Evolutionary conservation across 768 basidiomycete genomes (phyloP).

Genomic region (Sistotremastrum suecicum): DNA sequence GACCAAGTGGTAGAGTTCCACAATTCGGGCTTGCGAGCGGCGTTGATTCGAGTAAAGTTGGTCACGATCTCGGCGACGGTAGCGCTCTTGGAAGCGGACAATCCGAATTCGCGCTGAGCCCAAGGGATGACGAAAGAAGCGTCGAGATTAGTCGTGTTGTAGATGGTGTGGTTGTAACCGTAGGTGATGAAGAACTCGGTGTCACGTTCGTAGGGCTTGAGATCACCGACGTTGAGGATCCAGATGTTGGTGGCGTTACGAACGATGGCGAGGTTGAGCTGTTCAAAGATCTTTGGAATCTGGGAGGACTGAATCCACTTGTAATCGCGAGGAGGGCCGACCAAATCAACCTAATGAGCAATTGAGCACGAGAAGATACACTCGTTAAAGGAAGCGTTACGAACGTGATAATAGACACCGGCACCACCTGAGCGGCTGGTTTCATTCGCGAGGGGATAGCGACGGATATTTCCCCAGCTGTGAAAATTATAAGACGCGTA

Average conservation of each 20-base stretch:
- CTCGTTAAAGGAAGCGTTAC: conserved; percentile 8
- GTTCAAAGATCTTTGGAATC: conserved; percentile 47
- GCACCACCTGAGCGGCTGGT: conserved; percentile 52
- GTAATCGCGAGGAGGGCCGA: conserved; percentile 52
- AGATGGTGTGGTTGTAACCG: conserved; percentile 45
- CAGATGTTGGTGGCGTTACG: conserved; percentile 46
- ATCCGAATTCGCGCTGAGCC: conserved; percentile 52
- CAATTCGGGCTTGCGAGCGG: conserved; percentile 53
- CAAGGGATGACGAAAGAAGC: conserved; percentile 34
- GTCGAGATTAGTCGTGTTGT: conserved; percentile 38
- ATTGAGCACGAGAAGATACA: conserved; percentile 17
- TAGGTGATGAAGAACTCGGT: conserved; percentile 54
- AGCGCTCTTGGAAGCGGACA: conserved; percentile 24
- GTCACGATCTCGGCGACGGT: conserved; percentile 37
- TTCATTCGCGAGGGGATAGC: conserved; percentile 38
- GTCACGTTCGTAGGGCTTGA: conserved; percentile 62
- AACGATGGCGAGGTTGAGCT: conserved; percentile 51
- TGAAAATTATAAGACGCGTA: too few relatives aligned
- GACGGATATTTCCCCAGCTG: conserved; percentile 59
- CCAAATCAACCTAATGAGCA: conserved; percentile 17
- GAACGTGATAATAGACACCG: conserved; percentile 56
- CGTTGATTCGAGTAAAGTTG: conserved; percentile 42
- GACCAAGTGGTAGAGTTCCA: conserved; percentile 48
- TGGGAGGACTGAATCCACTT: conserved; percentile 57
- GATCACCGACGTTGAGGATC: conserved; percentile 65